These are phyloP conservation scores for Pichia kudriavzevii DNA, from an alignment of 1,139 yeast genomes.

Conservation along the genomic window DNA sequence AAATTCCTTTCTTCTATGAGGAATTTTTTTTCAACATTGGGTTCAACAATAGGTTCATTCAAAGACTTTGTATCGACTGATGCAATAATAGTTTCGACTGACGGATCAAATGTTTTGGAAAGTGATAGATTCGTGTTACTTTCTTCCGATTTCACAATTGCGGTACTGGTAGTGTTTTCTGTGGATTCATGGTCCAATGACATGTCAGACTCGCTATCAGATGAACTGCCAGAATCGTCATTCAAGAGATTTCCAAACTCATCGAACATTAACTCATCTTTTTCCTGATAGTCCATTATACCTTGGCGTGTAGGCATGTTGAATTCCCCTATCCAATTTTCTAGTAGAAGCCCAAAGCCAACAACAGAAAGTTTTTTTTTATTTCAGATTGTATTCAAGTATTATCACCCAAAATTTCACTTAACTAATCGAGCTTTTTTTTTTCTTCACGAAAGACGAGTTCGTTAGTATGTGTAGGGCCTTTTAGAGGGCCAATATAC, in stretches of 20 bases:
- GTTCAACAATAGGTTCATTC: constrained; percentile 61
- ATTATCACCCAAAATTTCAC: no score
- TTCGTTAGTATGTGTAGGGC: no score
- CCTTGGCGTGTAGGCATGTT: no score
- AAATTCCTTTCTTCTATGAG: constrained; percentile 44
- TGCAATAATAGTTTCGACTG: constrained; percentile 59
- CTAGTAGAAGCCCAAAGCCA: no score
- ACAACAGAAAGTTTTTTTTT: no score
- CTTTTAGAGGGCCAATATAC: no score
- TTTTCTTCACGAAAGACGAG: no score
- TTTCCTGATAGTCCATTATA: no score
- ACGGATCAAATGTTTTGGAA: constrained; percentile 43
- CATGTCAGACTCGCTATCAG: constrained; percentile 11
- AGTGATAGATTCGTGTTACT: constrained; percentile 37
- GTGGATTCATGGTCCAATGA: constrained; percentile 21
- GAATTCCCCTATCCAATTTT: no score
- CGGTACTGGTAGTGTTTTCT: no score
- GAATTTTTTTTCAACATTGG: constrained; percentile 37
- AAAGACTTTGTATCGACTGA: constrained; percentile 47
- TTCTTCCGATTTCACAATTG: constrained; percentile 39
- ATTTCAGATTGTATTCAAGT: no score
- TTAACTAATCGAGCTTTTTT: no score
- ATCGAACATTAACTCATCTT: constrained; percentile 51
- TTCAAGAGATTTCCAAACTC: constrained; percentile 80
- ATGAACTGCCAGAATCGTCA: constrained; percentile 25